Base-by-base conservation (phyloP, 306 rosid species). In the Prunus salicina region DNA sequence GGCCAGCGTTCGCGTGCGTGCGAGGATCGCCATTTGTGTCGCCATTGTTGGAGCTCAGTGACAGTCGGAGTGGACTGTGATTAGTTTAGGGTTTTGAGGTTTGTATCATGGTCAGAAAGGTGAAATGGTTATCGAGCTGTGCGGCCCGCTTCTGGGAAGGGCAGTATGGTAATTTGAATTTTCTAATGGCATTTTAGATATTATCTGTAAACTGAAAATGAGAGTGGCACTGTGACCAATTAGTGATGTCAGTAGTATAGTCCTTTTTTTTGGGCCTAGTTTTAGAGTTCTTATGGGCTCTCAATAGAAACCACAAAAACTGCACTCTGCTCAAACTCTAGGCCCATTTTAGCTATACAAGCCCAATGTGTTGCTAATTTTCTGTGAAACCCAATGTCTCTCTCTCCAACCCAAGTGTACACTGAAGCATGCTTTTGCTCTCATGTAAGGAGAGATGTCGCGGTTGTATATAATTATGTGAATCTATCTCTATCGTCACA, bases 21-120 rank as follows among this genome's bases (percentile, higher is more conserved):
- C 25, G 4, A 92, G 87, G 79, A 89, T 84, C 78, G 97, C 87
- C 87, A 95, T 89, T 81, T 83, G 93, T 12, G 93, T 88, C 71
- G 93, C 96, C 99, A 92, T 88, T 64, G 87, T 78, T 52, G 83
- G 74, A 88, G 77, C 69, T 74, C 70, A 46, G 76, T 60, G 45
- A 43, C 72, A 27, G 70, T 70, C 14, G 1, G 22, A 57, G 27
- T 14, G 53, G 62, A 24, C 46, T 60, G 30, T 4, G 9, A 1
- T 14, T 53, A 6, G 71, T 78, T 38, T 73, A 77, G 82, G 82
- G 76, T 57, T 77, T 72, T 72, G 20, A 46, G 25, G 4, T 16
- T 24, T 50, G 3, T 32, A 1, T 5, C 66, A 38, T 20, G 32
- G 27, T 24, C 34, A 22, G 16, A n/a, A 11, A 15, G 0, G 50